Base-by-base conservation (phyloP, 2,329 filamentous ascomycete genomes). In the Neonectria hederae region DNA sequence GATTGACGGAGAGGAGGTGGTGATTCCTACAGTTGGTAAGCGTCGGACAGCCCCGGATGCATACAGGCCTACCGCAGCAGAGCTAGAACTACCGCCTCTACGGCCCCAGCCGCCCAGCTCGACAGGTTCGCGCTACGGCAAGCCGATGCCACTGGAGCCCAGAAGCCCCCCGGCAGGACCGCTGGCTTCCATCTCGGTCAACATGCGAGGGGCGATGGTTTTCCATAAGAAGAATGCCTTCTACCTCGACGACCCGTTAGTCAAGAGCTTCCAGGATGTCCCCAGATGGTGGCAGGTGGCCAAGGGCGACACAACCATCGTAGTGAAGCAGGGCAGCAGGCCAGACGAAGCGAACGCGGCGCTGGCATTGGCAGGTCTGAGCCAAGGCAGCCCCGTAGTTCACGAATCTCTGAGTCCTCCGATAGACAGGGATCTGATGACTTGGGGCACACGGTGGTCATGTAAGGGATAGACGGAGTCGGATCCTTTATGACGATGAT, bases 1-100 rank as follows among this genome's bases (percentile, higher is more conserved):
- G 68, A 80, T 83, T 56, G 75, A 81, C 24, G 82, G 81, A 9
- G 79, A 77, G 43, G 76, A 78, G 57, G 72, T 77, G 32, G 63
- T 66, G 7, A 62, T 73, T 54, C 75, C 76, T 6, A 62, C 66
- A 2, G 66, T 68, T 32, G 66, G 65, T 7, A 69, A 60, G 14
- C 69, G 72, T 1, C 70, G 65, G 32, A 59, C 45, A 21, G 55
- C 21, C 26, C 38, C 53, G 56, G 61, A 55, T 13, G 59, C 46
- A n/a, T 42, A 38, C 19, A 60, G 59, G 53, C 40, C 51, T 1
- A 26, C 56, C 42, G 55, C 66, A 13, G 54, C 68, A 7, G 69
- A 72, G 19, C 60, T 74, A 17, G 72, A 68, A 8, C 69, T 80
- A 17, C 71, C 78, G 3, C 78, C 78, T 1, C 62, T 80, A 30